Evolutionary conservation across 106 monocot species (phyloP).

Genomic region (Phalaenopsis equestris): DNA sequence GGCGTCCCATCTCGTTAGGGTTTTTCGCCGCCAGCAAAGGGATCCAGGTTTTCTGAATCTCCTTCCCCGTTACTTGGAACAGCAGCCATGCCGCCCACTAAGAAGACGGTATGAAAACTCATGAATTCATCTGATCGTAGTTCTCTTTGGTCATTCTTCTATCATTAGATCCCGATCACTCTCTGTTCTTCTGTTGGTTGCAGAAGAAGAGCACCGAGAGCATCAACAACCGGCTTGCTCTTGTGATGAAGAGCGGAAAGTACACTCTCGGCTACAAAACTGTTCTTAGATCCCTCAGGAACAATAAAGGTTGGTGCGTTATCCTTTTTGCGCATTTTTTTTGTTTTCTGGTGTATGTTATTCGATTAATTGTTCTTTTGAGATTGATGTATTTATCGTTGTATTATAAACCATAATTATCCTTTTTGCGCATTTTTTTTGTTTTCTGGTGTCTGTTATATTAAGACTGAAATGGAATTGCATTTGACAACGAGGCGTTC

Average conservation of each 20-base stretch:
- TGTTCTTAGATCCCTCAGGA: slow-evolving; percentile 55
- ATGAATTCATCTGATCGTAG: not conserved
- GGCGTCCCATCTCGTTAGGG: not conserved
- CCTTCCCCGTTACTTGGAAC: not conserved
- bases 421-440: not conserved
- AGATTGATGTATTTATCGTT: not conserved
- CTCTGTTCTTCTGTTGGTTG: slow-evolving; percentile 5
- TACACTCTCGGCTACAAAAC: slow-evolving; percentile 81
- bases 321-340: not conserved
- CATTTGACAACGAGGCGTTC: not conserved
- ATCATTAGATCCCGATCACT: not conserved
- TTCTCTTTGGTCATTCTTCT: not conserved
- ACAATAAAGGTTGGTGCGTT: slow-evolving; percentile 41
- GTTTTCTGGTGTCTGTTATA: not conserved
- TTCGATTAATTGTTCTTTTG: not conserved
- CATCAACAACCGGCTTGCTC: slow-evolving; percentile 78
- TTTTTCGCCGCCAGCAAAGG: not conserved
- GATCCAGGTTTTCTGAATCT: not conserved
- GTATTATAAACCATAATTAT: not conserved
- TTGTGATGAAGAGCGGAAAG: slow-evolving; percentile 87
- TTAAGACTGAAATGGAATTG: not conserved
- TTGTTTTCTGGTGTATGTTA: not conserved
- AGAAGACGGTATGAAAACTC: slow-evolving; percentile 28
- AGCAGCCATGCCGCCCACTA: slow-evolving; percentile 26
- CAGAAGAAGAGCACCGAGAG: slow-evolving; percentile 83